Percentiles rank a stretch among this genome's conserved stretches.
Conservation (phyloP, 2,329 filamentous ascomycete genomes). For the Trichoderma gracile region DNA sequence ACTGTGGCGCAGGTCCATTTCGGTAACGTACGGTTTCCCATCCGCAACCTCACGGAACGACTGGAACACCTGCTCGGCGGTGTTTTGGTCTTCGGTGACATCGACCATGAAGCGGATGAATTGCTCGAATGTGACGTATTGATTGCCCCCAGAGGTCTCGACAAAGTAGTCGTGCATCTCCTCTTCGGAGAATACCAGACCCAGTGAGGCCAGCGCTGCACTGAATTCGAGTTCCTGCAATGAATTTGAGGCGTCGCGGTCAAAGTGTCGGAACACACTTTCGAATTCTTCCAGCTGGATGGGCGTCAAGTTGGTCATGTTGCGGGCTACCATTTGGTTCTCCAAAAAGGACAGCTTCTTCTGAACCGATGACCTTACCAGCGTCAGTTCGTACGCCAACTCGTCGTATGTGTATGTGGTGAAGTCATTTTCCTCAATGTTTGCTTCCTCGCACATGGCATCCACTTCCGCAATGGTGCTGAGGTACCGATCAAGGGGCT, state of each 20-base stretch:
- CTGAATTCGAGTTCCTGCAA: slow-evolving; percentile 94
- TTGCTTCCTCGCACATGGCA: slow-evolving; percentile 88
- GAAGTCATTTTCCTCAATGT: slow-evolving; percentile 99
- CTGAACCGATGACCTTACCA: slow-evolving; percentile 88
- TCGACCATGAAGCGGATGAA: slow-evolving; percentile 99
- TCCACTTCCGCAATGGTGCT: slow-evolving; percentile 84
- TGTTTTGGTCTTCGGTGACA: slow-evolving; percentile 98
- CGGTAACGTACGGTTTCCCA: slow-evolving; percentile 97
- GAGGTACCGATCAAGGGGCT: slow-evolving; percentile 88
- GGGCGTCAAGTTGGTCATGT: slow-evolving; percentile 97
- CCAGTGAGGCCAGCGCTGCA: slow-evolving; percentile 89
- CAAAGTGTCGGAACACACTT: slow-evolving; percentile 96
- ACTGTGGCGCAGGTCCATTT: slow-evolving; percentile 92
- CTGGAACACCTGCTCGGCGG: slow-evolving; percentile 96
- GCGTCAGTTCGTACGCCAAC: slow-evolving; percentile 84
- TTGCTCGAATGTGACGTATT: slow-evolving; percentile 92
- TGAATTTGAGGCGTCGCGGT: slow-evolving; percentile 87
- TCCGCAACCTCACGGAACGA: slow-evolving; percentile 97
- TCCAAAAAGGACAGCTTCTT: slow-evolving; percentile 97
- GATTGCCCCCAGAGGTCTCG: slow-evolving; percentile 76
- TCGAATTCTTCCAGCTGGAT: slow-evolving; percentile 99
- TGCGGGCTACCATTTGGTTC: slow-evolving; percentile 96
- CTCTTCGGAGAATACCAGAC: slow-evolving; percentile 92
- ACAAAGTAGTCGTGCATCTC: slow-evolving; percentile 97
- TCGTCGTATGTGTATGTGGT: slow-evolving; percentile 99